Percentiles rank a stretch among this genome's conserved stretches.
Evolutionary conservation across 1,284 basidiomycete genomes (phyloP).

Genomic region (Sanguinoderma infundibulare): DNA sequence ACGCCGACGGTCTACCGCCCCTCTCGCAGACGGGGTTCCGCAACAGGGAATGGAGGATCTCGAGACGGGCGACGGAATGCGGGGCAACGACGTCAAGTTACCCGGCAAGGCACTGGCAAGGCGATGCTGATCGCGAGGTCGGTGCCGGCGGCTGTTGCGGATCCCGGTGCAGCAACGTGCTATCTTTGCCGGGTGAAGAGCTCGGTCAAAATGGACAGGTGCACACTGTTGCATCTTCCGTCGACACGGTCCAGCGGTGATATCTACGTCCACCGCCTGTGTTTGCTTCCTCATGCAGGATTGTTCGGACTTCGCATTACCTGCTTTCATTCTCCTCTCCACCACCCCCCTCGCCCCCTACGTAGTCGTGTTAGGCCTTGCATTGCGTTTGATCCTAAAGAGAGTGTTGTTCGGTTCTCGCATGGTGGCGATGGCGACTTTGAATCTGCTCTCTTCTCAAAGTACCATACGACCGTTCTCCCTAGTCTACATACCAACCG

Average conservation of each 20-base stretch:
- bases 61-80: not conserved
- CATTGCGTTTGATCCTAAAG: not conserved
- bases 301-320: not conserved
- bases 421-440: not conserved
- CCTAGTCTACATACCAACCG: not conserved
- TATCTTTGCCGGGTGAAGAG: not conserved
- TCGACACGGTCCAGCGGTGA: not conserved
- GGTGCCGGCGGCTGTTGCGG: not conserved
- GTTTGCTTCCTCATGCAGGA: too few relatives aligned
- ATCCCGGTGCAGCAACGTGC: conserved; percentile 5
- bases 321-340: too few relatives aligned
- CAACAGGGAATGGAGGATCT: not conserved
- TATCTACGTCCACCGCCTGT: too few relatives aligned
- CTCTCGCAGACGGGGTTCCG: not conserved
- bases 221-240: not conserved
- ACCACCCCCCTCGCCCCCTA: not conserved
- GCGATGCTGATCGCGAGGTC: conserved; percentile 11
- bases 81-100: not conserved
- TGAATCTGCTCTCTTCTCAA: not conserved
- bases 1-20: not conserved
- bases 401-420: not conserved
- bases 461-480: not conserved
- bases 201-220: conserved; percentile 2
- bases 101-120: not conserved
- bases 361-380: not conserved